phyloP scores from a whole-genome alignment of 345 rosid genomes.

The Litchi chinensis region DNA sequence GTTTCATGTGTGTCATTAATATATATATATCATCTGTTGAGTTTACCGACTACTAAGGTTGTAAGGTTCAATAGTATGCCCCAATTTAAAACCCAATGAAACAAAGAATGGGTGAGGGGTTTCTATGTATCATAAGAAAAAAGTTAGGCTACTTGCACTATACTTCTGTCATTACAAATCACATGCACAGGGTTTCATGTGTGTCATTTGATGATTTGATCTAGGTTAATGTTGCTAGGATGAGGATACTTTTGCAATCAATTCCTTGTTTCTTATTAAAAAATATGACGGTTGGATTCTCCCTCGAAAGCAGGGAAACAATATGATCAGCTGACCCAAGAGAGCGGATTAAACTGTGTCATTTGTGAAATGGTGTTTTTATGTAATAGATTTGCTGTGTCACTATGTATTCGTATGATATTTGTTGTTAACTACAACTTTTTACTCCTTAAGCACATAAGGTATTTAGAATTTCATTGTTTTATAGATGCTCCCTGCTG shows the following conservation, averaged over 20 bases:
- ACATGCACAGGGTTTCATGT: background rate
- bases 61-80: background rate
- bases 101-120: background rate
- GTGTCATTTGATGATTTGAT: conserved; percentile 11
- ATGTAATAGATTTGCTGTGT: background rate
- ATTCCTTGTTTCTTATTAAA: background rate
- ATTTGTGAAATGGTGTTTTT: conserved; percentile 1
- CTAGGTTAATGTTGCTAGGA: conserved; percentile 8
- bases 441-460: background rate
- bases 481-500: conserved; percentile 80
- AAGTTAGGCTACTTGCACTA: background rate
- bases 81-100: background rate
- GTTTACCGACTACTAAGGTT: background rate
- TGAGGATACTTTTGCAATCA: background rate
- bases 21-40: background rate
- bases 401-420: background rate
- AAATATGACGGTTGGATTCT: background rate
- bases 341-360: background rate
- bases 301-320: background rate
- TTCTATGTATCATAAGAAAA: background rate
- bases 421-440: background rate
- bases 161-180: background rate
- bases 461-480: conserved; percentile 3
- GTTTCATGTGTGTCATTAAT: conserved; percentile 10
- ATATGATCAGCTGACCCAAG: conserved; percentile 7